Conservation (phyloP, 805 yeast species). For the Suhomyces pyralidae region DNA sequence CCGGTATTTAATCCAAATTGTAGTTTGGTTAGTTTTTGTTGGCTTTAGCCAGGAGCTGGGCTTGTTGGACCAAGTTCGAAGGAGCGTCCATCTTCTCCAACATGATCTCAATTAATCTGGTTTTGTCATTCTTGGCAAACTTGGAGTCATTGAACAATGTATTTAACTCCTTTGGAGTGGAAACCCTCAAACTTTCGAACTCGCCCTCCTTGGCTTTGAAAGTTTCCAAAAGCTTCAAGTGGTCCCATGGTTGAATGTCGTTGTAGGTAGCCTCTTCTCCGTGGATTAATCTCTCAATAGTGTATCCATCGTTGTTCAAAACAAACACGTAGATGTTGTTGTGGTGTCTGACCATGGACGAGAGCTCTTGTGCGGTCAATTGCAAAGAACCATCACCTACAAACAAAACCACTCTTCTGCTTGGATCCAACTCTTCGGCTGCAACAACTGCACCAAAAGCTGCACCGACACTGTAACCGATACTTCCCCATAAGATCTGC, state of each 20-base stretch:
- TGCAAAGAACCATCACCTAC: constrained; percentile 45
- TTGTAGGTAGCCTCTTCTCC: constrained; percentile 36
- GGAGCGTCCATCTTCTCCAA: constrained; percentile 40
- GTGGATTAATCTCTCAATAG: constrained; percentile 40
- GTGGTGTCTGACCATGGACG: constrained; percentile 35
- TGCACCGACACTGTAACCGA: constrained; percentile 28
- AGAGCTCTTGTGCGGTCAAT: constrained; percentile 40
- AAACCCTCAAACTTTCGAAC: constrained; percentile 24
- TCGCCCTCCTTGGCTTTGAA: constrained; percentile 26
- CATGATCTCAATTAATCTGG: constrained; percentile 36
- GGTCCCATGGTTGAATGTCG: constrained; percentile 40
- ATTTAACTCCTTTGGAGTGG: constrained; percentile 25
- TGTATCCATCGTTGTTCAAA: constrained; percentile 39
- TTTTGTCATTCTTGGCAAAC: constrained; percentile 29
- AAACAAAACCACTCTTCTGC: constrained; percentile 35
- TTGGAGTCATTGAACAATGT: constrained; percentile 22
- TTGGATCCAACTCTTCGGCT: constrained; percentile 17
- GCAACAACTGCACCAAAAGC: constrained; percentile 29
- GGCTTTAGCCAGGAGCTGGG: constrained; percentile 28
- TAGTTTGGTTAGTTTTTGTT: constrained; percentile 10
- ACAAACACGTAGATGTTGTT: constrained; percentile 37
- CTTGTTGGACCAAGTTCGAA: constrained; percentile 33
- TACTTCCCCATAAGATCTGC: constrained; percentile 28
- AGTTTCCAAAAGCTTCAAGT: constrained; percentile 28
- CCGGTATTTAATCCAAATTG: too few species aligned